These are phyloP conservation scores for Sphagnum fallax DNA, from an alignment of 228 moss, liverwort and hornwort species.

Conservation along the genomic window DNA sequence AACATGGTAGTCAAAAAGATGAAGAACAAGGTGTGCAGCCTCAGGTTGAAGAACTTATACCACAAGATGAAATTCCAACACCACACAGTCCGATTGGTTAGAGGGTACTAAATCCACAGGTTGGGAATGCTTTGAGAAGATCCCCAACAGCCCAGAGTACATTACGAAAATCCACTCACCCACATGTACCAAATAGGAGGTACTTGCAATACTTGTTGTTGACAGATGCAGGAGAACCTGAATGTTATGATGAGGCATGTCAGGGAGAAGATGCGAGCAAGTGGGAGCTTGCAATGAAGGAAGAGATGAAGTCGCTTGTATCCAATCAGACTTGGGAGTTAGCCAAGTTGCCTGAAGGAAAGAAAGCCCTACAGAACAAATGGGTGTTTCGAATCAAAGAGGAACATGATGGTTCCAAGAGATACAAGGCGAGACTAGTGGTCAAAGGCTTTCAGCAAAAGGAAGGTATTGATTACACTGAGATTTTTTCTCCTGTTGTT, in stretches of 20 bases:
- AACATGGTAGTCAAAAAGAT: too few species aligned
- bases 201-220: neutral
- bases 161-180: neutral
- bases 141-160: neutral
- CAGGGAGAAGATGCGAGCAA: neutral
- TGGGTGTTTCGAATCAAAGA: constrained; percentile 2
- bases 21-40: too few species aligned
- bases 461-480: neutral
- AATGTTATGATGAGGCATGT: neutral
- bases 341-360: neutral
- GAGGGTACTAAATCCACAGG: too few species aligned
- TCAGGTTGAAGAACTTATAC: too few species aligned
- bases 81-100: too few species aligned
- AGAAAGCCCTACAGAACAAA: constrained; percentile 1
- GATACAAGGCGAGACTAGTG: constrained; percentile 1
- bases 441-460: constrained; percentile 4
- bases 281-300: neutral
- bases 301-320: neutral
- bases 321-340: neutral
- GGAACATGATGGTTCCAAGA: neutral
- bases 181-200: neutral
- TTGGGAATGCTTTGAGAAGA: too few species aligned
- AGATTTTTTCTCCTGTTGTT: constrained; percentile 3
- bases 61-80: too few species aligned
- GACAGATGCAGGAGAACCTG: constrained; percentile 3